Evolutionary conservation across 2,329 filamentous ascomycete genomes (phyloP), one percentile per base, ranked within the genome.

Genomic region (Bipolaris gigantea): DNA sequence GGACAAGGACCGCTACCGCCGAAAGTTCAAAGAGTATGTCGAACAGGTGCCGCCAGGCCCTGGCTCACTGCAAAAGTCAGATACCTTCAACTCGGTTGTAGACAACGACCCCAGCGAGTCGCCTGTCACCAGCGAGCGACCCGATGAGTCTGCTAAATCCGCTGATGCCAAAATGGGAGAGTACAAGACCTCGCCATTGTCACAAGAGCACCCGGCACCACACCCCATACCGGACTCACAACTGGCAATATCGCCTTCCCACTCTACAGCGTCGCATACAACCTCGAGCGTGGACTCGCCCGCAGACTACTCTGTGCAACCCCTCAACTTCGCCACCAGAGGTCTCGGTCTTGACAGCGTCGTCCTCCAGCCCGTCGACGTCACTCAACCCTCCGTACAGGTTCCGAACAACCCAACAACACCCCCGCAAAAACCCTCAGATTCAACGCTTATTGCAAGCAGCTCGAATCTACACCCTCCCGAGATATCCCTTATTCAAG

Each of bases 1-100:
- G 72, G 94, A 97, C 64, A 97, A 97, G 75, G 93, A 97, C 62
- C 88, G 89, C 65, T 97, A 97, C 71, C 86, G 90, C 65, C 92
- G 88, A 74, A 96, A 94, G 75, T 73, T 96, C 39, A 96, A 96
- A 74, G 92, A 97, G 51, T 74, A 84, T 55, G 76, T 85, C 61
- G 77, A 76, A 27, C 77, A 81, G 53, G 73, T 78, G 21, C 77
- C 67, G 45, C 73, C 73, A 21, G 56, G 70, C 27, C 71, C 73
- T 23, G 63, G 66, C 27, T 66, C 66, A 49, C 63, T 69, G 15
- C 62, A 69, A 52, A 76, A 67, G 40, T 66, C 69, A 33, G 69
- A 74, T 59, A 70, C 67, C 18, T 65, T 70, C 43, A 65, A 72
- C 33, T 70, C 67, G 52, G 57, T 64, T 34, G 62, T 67, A 61